phyloP scores from a whole-genome alignment of 2,329 filamentous ascomycete genomes.

The Alternaria atra region DNA sequence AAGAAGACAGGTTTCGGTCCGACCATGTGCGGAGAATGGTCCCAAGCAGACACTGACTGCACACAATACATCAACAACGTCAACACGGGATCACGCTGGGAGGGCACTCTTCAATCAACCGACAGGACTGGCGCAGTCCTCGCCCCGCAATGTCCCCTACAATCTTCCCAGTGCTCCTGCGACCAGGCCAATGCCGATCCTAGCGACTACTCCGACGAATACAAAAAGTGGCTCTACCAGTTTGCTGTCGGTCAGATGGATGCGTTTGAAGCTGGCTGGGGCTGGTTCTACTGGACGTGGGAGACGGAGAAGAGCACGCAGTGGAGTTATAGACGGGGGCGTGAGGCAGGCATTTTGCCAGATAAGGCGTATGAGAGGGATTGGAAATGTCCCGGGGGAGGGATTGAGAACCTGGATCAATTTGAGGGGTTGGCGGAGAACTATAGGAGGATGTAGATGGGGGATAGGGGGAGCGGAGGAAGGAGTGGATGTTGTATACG shows the following conservation, averaged over 20 bases:
- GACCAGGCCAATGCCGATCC: constrained; percentile 77
- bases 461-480: neutral
- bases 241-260: constrained; percentile 98
- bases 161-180: constrained; percentile 73
- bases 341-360: constrained; percentile 82
- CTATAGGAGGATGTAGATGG: constrained; percentile 39
- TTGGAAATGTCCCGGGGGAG: constrained; percentile 53
- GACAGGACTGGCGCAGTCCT: constrained; percentile 69
- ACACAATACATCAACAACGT: constrained; percentile 88
- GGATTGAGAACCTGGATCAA: constrained; percentile 45
- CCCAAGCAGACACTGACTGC: constrained; percentile 96
- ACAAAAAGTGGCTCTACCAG: constrained; percentile 85
- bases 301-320: constrained; percentile 84
- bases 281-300: constrained; percentile 99
- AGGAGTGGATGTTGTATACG: neutral
- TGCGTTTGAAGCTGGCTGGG: constrained; percentile 90
- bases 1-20: constrained; percentile 84
- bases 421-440: constrained; percentile 57
- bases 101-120: constrained; percentile 80
- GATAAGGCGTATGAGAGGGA: constrained; percentile 53
- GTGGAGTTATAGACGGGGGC: constrained; percentile 90
- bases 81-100: constrained; percentile 87
- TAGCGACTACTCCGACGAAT: constrained; percentile 71
- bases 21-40: constrained; percentile 96
- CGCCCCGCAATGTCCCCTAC: constrained; percentile 76